phyloP scores from a whole-genome alignment of 768 basidiomycete species.

The Pleurotus sapidus region DNA sequence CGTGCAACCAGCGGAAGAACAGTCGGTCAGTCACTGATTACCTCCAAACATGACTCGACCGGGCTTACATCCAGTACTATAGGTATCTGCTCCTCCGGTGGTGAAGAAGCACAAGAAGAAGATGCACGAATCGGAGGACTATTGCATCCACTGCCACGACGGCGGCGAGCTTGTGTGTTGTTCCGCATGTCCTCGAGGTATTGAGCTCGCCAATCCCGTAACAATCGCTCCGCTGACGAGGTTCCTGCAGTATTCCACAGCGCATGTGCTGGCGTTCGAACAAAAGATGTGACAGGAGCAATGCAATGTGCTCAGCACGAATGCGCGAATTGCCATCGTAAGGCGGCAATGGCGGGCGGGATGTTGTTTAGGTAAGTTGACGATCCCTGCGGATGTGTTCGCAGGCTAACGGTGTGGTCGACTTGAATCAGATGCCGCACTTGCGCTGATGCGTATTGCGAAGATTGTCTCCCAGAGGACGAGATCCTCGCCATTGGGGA shows the following conservation, averaged over 20 bases:
- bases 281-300: constrained; percentile 15
- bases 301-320: constrained; percentile 48
- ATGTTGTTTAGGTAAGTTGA: constrained; percentile 51
- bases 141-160: constrained; percentile 57
- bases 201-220: not conserved
- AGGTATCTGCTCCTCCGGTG: no score
- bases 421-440: constrained; percentile 46
- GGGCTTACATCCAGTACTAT: no score
- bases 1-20: constrained; percentile 13
- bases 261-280: constrained; percentile 37
- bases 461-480: constrained; percentile 53
- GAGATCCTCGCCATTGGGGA: constrained; percentile 54
- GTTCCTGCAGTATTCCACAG: constrained; percentile 48
- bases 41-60: no score
- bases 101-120: constrained; percentile 25
- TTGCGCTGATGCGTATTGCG: constrained; percentile 57
- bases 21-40: no score
- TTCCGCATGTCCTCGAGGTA: constrained; percentile 52
- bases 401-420: no score
- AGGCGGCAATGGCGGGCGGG: constrained; percentile 46
- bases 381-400: no score
- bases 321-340: constrained; percentile 42
- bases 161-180: constrained; percentile 54
- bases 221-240: not conserved
- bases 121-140: constrained; percentile 53